Evolutionary conservation across 768 basidiomycete genomes (phyloP), one percentile per base, ranked within the genome.

Genomic region (Pulveroboletus frians): DNA sequence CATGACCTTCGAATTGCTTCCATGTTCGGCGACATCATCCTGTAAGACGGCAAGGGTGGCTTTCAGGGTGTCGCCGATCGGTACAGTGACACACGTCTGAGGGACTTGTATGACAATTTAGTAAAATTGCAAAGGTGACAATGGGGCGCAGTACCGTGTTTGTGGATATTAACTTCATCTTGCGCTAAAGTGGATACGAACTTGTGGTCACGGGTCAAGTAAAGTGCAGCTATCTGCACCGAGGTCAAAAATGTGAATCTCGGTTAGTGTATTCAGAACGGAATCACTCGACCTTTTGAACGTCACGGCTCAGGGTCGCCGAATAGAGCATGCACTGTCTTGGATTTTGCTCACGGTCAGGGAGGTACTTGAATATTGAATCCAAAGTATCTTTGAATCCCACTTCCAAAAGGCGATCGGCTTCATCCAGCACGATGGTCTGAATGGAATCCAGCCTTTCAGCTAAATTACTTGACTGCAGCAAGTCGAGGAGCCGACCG

Each of bases 271-370:
- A 7, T 5, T n/a, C 2, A 9, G 8, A 4, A 21, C 31, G 20
- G 11, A 39, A 38, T 29, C 47, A 44, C 46, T 69, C 57, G 49
- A 80, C 75, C 64, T 76, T 62, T 46, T 76, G 76, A 21, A 88
- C 82, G 38, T 84, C 83, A n/a, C 77, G 68, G 47, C 84, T 82
- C 69, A 89, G 76, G 0, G 87, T 88, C 1, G 86, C 87, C 4
- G 84, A 85, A 61, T 85, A 89, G 69, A 78, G 68, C 74, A 88
- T 52, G 64, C 83, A 71, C 70, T 81, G 86, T 51, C 85, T 76
- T 4, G 76, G 79, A 9, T 81, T 73, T 50, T 76, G 71, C 42
- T 71, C 73, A 38, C 67, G 65, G 29, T 70, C 54, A 2, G 76
- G 76, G 31, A 78, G 60, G 49, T 59, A 63, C 0, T 50, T 23